Evolutionary conservation across 1,284 basidiomycete genomes (phyloP), one percentile per base, ranked within the genome.

Genomic region (Naganishia albida): DNA sequence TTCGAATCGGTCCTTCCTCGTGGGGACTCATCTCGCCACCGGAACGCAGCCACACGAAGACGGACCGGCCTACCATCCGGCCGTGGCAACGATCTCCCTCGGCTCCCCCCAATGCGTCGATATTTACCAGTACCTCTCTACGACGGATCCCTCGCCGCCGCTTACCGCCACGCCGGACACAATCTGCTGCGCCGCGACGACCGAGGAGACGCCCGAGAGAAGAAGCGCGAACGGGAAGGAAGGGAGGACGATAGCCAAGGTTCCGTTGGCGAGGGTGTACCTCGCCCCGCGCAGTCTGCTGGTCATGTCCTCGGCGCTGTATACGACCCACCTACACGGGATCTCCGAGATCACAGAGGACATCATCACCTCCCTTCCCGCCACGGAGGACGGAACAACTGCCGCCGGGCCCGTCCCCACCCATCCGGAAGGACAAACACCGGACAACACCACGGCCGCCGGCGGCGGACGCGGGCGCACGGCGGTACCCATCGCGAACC

Each of bases 21-120:
- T 25, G 10, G n/a, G 44, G 23, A 7, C 23, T 25, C 13, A 12
- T 18, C 13, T 4, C 50, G 50, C 50, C 16, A 7, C 2, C n/a
- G n/a, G n/a, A n/a, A 20, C 23, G 6, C 75, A 93, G 91, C 91
- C 93, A 0, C 94, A 96, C 73, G 88, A 96, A 79, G 94, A 97
- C 75, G 93, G 94, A 0, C 87, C 89, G 0, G 86, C 89, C 3
- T 97, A 96, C 79, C 82, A 87, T 71, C 90, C 93, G 0, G 86
- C 89, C 7, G 93, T 97, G 0, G 89, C 91, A 0, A 97, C 93
- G 12, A 81, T 97, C 64, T 93, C 92, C 13, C 81, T 97, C 62
- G 89, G 88, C 34, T 89, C 90, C 0, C 88, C 93, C 77, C 83
- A 89, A 0, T 81, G 93, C 51, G 88, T 97, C 72, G 86, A 95